Evolutionary conservation across 176 grass and related monocot genomes (phyloP).

Genomic region (Juncus inflexus): DNA sequence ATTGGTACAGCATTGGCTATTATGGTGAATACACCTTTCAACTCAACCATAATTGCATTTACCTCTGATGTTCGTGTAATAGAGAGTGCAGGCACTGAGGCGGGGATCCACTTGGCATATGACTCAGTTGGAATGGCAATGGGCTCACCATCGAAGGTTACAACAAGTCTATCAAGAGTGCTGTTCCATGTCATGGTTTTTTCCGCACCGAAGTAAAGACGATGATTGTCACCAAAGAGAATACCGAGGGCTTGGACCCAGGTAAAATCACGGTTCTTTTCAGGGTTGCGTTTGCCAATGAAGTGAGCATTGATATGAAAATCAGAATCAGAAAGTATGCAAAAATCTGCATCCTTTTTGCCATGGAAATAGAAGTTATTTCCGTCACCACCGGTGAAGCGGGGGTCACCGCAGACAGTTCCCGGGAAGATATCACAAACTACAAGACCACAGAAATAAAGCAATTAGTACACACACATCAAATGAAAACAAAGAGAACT

Average conservation of each 20-base stretch:
- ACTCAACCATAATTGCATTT: conserved; percentile 38
- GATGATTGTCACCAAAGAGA: conserved; percentile 37
- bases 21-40: conserved; percentile 43
- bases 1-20: conserved; percentile 37
- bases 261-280: conserved; percentile 28
- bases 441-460: conserved; percentile 13
- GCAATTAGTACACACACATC: background rate
- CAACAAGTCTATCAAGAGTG: conserved; percentile 27
- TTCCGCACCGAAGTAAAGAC: conserved; percentile 31
- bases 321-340: conserved; percentile 26
- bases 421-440: conserved; percentile 20
- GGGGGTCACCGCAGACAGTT: conserved; percentile 27
- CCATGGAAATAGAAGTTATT: conserved; percentile 39
- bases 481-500: background rate
- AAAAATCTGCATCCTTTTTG: conserved; percentile 31
- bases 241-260: conserved; percentile 34
- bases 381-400: conserved; percentile 34
- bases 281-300: conserved; percentile 29
- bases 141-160: conserved; percentile 27
- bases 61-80: conserved; percentile 27
- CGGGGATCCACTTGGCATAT: conserved; percentile 30
- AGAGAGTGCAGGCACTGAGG: conserved; percentile 7
- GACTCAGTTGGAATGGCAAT: conserved; percentile 18
- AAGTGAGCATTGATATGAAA: conserved; percentile 42
- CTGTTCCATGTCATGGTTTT: conserved; percentile 35